Percentiles rank a stretch among this genome's conserved stretches.
phyloP scores from a whole-genome alignment of 768 basidiomycete genomes.

The Russula vinacea region DNA sequence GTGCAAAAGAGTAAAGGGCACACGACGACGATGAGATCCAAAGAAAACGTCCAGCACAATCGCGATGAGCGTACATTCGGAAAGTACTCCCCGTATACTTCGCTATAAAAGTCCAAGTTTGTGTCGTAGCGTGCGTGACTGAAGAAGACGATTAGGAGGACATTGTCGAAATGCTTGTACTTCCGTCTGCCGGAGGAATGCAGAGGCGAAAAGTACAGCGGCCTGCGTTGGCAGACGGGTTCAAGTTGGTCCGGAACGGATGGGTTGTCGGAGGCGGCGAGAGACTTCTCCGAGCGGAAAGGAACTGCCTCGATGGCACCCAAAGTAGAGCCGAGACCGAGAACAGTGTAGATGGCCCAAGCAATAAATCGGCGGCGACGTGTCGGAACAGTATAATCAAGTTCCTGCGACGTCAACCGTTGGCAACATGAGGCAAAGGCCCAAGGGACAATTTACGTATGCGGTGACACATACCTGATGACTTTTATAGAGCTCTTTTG shows the following conservation, averaged over 20 bases:
- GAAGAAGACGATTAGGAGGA: constrained; percentile 50
- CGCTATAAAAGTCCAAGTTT: constrained; percentile 47
- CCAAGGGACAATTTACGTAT: background rate
- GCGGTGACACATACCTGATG: constrained; percentile 16
- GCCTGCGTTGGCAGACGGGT: constrained; percentile 33
- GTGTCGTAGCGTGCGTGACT: constrained; percentile 48
- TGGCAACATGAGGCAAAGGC: background rate
- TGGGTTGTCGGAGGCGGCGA: constrained; percentile 9
- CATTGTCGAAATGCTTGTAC: constrained; percentile 42
- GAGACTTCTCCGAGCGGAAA: constrained; percentile 3
- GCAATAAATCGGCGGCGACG: constrained; percentile 21
- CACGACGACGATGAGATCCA: background rate
- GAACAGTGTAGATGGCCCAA: constrained; percentile 2
- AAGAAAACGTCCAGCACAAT: background rate
- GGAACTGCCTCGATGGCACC: constrained; percentile 6
- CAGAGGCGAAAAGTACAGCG: constrained; percentile 29
- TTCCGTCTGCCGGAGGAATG: constrained; percentile 26
- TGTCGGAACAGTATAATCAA: constrained; percentile 17
- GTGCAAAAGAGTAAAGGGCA: background rate
- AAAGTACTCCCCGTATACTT: constrained; percentile 48
- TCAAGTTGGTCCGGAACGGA: constrained; percentile 4
- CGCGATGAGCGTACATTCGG: constrained; percentile 42
- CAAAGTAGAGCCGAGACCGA: constrained; percentile 22
- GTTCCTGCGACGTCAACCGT: constrained; percentile 14
- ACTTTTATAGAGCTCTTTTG: constrained; percentile 28